Percentiles rank a stretch among this genome's conserved stretches.
Conservation (phyloP, 495 filamentous ascomycete species). For the Sabuloglossum arenarium region DNA sequence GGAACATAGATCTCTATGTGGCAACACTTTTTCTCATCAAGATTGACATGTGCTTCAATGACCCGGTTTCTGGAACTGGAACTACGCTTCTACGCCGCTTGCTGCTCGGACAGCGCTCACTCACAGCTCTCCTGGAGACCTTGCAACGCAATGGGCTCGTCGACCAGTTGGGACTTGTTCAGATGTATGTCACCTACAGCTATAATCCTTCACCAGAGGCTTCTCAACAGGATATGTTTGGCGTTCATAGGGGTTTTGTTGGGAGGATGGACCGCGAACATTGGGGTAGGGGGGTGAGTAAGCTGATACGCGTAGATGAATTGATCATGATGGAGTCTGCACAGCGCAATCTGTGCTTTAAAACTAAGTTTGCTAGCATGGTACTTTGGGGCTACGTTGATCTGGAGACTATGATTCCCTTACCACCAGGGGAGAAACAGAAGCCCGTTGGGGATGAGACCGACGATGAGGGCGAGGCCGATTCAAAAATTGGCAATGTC, state of each 20-base stretch:
- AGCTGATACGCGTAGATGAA: slow-evolving; percentile 33
- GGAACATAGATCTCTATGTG: slow-evolving; percentile 29
- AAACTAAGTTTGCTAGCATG: slow-evolving; percentile 23
- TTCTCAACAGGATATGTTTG: slow-evolving; percentile 16
- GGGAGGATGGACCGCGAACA: slow-evolving; percentile 28
- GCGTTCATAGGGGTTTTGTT: slow-evolving; percentile 26
- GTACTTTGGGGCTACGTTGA: slow-evolving; percentile 35
- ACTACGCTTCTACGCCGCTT: slow-evolving; percentile 25
- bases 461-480: not conserved
- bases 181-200: slow-evolving; percentile 23
- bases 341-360: slow-evolving; percentile 23
- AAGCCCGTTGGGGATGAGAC: not conserved
- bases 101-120: slow-evolving; percentile 34
- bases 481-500: too few relatives aligned
- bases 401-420: slow-evolving; percentile 10
- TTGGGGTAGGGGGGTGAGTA: slow-evolving; percentile 21
- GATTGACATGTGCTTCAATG: slow-evolving; percentile 35
- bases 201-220: slow-evolving; percentile 9
- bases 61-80: slow-evolving; percentile 23
- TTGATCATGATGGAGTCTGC: slow-evolving; percentile 28
- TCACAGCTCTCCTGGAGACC: slow-evolving; percentile 27
- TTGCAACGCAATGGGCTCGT: slow-evolving; percentile 23
- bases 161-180: slow-evolving; percentile 20
- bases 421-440: not conserved
- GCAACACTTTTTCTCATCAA: slow-evolving; percentile 37